Base-by-base conservation (phyloP, 208 protist genomes). In the Leishmania amazonensis region DNA sequence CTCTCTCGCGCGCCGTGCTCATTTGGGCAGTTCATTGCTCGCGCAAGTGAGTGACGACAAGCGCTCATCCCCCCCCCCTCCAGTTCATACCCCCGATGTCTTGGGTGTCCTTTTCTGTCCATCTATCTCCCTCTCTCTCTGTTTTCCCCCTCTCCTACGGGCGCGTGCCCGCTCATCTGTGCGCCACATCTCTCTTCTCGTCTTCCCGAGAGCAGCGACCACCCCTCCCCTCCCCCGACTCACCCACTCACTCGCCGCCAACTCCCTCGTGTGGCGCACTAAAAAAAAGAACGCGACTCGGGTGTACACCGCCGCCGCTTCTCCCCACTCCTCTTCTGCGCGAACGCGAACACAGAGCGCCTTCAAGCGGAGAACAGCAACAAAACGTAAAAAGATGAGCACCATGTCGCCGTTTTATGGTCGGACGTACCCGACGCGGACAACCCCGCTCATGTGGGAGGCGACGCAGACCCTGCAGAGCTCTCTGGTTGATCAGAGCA, bases 381-480 rank as follows among this genome's bases (percentile, higher is more conserved):
- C 13, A 47, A 21, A 38, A 11, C 3, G 17, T 17, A 57, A 51
- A 0, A 62, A 51, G 21, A 88, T 88, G 84, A 88, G 76, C 65
- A 45, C 76, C 62, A 79, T 85, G 72, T 79, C 82, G 2, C 72
- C 76, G 45, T 85, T 85, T 45, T 85, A 85, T 38, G 78, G 78
- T 31, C 76, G 76, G 64, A 70, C 54, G 68, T 86, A 85, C 79
- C 67, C 81, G 54, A 76, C 62, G 60, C 80, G 62, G 67, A 72
- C 57, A 38, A 53, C 65, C 67, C 86, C 86, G 78, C 73, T 92
- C 15, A 35, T 92, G 72, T 95, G 91, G 91, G 87, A 92, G 71
- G 87, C 86, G 21, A 80, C 84, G 53, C 89, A 91, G 81, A 80
- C 88, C 76, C 72, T 96, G 62, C 80, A 91, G 75, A 86, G 90